A percentile compares a stretch with the other conserved stretches of the same genome.
phyloP scores from a whole-genome alignment of 768 basidiomycete genomes.

The Inosperma sp. region DNA sequence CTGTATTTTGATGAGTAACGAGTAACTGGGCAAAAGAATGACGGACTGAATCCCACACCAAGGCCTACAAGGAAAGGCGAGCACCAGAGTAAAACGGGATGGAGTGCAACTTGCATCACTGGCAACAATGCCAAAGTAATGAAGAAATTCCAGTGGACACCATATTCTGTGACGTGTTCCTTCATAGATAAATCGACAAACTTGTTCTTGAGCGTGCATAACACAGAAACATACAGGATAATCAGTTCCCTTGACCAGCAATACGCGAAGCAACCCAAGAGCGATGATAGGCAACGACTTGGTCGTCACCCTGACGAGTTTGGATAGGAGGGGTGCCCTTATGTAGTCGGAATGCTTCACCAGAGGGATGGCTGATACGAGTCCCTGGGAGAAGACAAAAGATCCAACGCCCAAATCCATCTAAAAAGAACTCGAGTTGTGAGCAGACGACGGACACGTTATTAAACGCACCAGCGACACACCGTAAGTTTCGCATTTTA shows the following conservation, averaged over 20 bases:
- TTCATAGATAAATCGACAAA: slow-evolving; percentile 12
- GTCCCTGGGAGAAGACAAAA: slow-evolving; percentile 93
- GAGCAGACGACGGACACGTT: neutral
- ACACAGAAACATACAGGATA: slow-evolving; percentile 64
- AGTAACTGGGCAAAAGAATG: slow-evolving; percentile 18
- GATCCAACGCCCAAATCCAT: slow-evolving; percentile 99
- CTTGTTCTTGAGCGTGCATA: too few species aligned
- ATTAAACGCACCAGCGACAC: slow-evolving; percentile 73
- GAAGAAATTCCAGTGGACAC: slow-evolving; percentile 99
- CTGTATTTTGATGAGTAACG: slow-evolving; percentile 33
- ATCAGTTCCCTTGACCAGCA: slow-evolving; percentile 87
- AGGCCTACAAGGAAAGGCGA: slow-evolving; percentile 63
- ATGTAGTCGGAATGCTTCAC: slow-evolving; percentile 59
- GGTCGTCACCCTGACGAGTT: slow-evolving; percentile 45
- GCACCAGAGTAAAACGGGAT: slow-evolving; percentile 55
- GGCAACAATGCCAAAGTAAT: slow-evolving; percentile 84
- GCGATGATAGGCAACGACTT: slow-evolving; percentile 65
- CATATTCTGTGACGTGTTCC: slow-evolving; percentile 98
- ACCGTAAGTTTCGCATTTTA: slow-evolving; percentile 92
- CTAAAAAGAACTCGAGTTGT: slow-evolving; percentile 50
- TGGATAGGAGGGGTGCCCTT: slow-evolving; percentile 43
- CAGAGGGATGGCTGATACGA: slow-evolving; percentile 83
- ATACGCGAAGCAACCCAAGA: slow-evolving; percentile 71
- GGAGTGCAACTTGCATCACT: slow-evolving; percentile 60
- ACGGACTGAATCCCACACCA: slow-evolving; percentile 56